Evolutionary conservation across 176 grass and related monocot genomes (phyloP).

Genomic region (Carex cristatella): DNA sequence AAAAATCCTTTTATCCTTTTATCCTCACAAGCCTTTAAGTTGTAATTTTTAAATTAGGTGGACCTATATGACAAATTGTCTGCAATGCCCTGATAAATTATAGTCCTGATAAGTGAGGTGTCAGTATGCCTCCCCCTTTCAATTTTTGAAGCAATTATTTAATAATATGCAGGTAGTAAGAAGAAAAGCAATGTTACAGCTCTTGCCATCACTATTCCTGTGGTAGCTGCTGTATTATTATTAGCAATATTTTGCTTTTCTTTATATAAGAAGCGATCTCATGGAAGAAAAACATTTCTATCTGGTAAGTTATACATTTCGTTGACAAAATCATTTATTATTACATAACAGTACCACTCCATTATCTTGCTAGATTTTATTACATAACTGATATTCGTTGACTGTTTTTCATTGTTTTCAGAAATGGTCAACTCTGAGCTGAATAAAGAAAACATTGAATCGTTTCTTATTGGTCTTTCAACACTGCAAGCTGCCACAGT

Average conservation of each 20-base stretch:
- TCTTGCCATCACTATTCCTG: neutral
- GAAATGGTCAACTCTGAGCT: neutral
- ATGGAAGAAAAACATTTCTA: neutral
- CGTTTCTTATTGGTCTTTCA: slow-evolving; percentile 34
- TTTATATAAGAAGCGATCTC: slow-evolving; percentile 7
- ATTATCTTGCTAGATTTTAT: neutral
- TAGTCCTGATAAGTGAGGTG: neutral
- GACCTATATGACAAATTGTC: neutral
- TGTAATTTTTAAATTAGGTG: neutral
- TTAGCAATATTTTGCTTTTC: neutral
- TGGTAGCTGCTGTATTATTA: neutral
- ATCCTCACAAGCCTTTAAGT: neutral
- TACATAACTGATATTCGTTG: neutral
- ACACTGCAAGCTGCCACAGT: slow-evolving; percentile 43
- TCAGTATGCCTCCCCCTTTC: no score
- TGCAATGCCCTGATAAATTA: neutral
- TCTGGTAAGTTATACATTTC: neutral
- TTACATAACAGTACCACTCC: neutral
- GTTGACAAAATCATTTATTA: neutral
- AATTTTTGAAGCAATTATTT: neutral
- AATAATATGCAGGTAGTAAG: slow-evolving; percentile 20
- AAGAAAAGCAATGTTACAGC: neutral
- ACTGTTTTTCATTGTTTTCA: neutral
- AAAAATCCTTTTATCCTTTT: no score
- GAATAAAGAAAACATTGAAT: slow-evolving; percentile 25